Evolutionary conservation across 2,329 filamentous ascomycete genomes (phyloP).

Genomic region (Tolypocladium sp.): DNA sequence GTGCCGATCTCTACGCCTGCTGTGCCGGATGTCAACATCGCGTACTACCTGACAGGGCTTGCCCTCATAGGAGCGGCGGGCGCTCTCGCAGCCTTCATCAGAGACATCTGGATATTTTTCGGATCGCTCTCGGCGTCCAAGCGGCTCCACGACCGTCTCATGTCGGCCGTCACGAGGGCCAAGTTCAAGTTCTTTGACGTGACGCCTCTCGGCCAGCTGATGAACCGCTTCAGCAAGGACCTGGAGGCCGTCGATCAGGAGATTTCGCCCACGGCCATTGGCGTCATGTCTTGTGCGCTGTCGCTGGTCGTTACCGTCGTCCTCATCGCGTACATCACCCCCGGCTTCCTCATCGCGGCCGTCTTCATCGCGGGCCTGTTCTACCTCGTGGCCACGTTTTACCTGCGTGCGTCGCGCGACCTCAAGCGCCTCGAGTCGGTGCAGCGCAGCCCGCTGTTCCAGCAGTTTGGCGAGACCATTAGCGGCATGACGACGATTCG

Average conservation of each 20-base stretch:
- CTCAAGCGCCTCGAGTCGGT: slow-evolving; percentile 92
- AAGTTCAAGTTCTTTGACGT: slow-evolving; percentile 98
- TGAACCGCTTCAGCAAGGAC: slow-evolving; percentile 98
- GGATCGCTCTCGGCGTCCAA: slow-evolving; percentile 84
- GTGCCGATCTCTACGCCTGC: slow-evolving; percentile 12
- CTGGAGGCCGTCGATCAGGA: slow-evolving; percentile 93
- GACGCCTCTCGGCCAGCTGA: slow-evolving; percentile 88
- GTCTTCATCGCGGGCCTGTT: slow-evolving; percentile 79
- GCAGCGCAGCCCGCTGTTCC: slow-evolving; percentile 88
- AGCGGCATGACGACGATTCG: slow-evolving; percentile 94
- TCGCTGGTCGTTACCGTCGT: slow-evolving; percentile 75
- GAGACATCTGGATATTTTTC: slow-evolving; percentile 85
- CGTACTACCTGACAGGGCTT: slow-evolving; percentile 79
- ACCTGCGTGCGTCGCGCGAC: slow-evolving; percentile 86
- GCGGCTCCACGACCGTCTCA: slow-evolving; percentile 70
- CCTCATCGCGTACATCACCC: slow-evolving; percentile 81
- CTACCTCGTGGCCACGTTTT: slow-evolving; percentile 74
- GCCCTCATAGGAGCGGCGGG: slow-evolving; percentile 70
- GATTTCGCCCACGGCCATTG: slow-evolving; percentile 83
- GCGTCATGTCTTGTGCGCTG: slow-evolving; percentile 54
- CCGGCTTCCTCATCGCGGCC: slow-evolving; percentile 79
- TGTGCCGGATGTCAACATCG: slow-evolving; percentile 58
- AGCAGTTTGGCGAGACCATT: slow-evolving; percentile 94
- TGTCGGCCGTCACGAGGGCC: slow-evolving; percentile 72
- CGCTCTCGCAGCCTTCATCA: slow-evolving; percentile 69